Evolutionary conservation across 2,329 filamentous ascomycete genomes (phyloP), one percentile per base, ranked within the genome.

Genomic region (Mycogone perniciosa): DNA sequence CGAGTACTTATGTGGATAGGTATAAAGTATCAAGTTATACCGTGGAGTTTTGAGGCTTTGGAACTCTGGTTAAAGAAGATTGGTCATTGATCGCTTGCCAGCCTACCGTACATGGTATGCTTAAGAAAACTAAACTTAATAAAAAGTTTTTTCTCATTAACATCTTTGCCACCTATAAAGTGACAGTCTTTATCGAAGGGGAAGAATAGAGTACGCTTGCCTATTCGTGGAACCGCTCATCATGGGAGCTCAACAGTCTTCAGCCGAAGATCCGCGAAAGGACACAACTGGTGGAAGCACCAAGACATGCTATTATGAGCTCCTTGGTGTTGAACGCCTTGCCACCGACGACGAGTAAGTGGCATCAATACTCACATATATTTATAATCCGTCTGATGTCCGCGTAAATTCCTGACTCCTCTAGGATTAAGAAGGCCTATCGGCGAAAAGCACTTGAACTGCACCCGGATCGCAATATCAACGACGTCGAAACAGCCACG

Each of bases 401-500:
- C 34, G 1, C 11, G 27, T 20, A 33, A 2, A 6, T 34, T 54
- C 3, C 49, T 59, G 35, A 50, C 34, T 30, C 8, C 29, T 31
- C 8, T 44, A 92, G 87, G 57, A 90, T 99, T 63, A 96, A 96
- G 64, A 95, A 89, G 63, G 90, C 91, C 10, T 99, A 99, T 69
- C 83, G 89, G 57, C 84, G 75, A 55, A 96, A 92, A 66, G 93
- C 93, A 1, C 81, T 99, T 44, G 90, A 96, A 67, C 77, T 97
- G 7, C 93, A 99, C 66, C 93, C 93, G 0, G 93, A 99, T 69
- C 87, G 91, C 59, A 99, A 99, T 68, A 85, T 87, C 66, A 85
- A 88, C 60, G 85, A 96, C 63, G 84, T 86, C 54, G 89, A 95
- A 62, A 80, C 83, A 56, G 85, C 92, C 2, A 99, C 93, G 1